Evolutionary conservation across 2,329 filamentous ascomycete species (phyloP), one percentile per base, ranked within the genome.

Genomic region (Exophiala mesophila): DNA sequence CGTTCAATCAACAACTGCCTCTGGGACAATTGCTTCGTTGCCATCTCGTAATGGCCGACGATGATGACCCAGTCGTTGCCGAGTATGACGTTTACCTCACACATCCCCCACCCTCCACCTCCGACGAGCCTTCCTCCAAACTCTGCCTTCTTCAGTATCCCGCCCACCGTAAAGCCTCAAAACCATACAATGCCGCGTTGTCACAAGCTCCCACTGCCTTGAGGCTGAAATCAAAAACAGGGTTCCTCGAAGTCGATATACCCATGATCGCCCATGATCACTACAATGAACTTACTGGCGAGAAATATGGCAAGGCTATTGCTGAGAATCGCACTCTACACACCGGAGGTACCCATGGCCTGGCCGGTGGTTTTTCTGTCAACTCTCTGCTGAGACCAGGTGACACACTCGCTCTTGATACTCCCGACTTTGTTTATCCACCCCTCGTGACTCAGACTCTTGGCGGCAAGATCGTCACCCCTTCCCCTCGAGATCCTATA

Each of bases 181-280:
- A 82, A 50, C 73, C 77, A 4, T 83, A 85, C 64, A 76, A 76
- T 41, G 72, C 77, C 16, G 60, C 66, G 9, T 65, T 69, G 39
- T 66, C 69, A 12, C 71, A 76, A 20, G 71, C 74, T 41, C 85
- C 90, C 8, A 70, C 78, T 12, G 80, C 84, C 56, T 71, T 97
- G 57, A 87, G 90, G 54, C 70, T 95, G 62, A 98, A 97, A 69
- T 77, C 82, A 10, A 69, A 76, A 43, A 78, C 85, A 0, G 89
- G 89, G 42, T 85, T 96, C 68, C 73, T 96, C 43, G 92, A 98
- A 67, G 73, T 97, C 39, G 92, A 98, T 62, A 76, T 96, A n/a
- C 87, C 88, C 3, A 72, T 96, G 55, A 80, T 82, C 69, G 81
- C 80, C 49, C 70, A 72, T 35, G 63, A 69, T 42, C 83, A 86